Evolutionary conservation across 306 rosid species (phyloP).

Genomic region (Ziziphus jujuba): DNA sequence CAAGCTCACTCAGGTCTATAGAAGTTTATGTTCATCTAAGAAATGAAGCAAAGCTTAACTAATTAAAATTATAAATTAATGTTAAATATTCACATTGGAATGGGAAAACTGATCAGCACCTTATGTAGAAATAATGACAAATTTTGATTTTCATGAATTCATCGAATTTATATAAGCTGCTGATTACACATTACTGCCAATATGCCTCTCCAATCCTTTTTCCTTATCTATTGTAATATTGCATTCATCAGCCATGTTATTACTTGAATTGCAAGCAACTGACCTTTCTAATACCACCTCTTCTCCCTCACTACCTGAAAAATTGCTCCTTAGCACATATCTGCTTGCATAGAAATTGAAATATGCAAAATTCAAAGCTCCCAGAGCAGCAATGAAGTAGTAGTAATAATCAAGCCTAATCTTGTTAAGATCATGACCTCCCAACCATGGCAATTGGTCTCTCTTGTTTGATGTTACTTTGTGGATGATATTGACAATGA

Average conservation of each 20-base stretch:
- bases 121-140: no score
- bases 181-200: no score
- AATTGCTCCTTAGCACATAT: constrained; percentile 17
- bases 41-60: no score
- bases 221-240: constrained; percentile 20
- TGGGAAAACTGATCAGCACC: no score
- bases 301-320: neutral
- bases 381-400: constrained; percentile 50
- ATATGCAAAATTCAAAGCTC: constrained; percentile 51
- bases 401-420: constrained; percentile 59
- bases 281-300: constrained; percentile 25
- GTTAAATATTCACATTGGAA: no score
- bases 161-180: no score
- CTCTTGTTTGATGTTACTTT: constrained; percentile 19
- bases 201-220: constrained; percentile 18
- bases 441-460: constrained; percentile 59
- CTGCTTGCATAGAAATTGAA: constrained; percentile 52
- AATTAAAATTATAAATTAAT: no score
- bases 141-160: no score
- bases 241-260: constrained; percentile 5
- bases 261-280: neutral
- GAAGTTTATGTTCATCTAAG: no score
- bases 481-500: constrained; percentile 49
- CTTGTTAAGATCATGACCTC: constrained; percentile 59
- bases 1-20: no score